Evolutionary conservation across 495 filamentous ascomycete species (phyloP).

Genomic region (Pyrenula aspistea): DNA sequence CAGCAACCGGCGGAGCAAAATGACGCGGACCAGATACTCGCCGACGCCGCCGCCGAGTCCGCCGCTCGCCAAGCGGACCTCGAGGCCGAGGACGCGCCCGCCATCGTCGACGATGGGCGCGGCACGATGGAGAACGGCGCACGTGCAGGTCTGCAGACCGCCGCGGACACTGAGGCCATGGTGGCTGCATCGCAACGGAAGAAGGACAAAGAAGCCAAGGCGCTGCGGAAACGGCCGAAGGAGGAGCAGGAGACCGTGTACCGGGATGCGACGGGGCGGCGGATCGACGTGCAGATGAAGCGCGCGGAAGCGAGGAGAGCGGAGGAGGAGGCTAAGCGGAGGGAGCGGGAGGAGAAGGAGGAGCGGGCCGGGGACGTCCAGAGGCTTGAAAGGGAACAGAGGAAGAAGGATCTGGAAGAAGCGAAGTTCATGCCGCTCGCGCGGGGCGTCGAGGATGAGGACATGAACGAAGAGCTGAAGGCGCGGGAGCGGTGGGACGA

Average conservation of each 20-base stretch:
- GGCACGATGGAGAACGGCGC: slow-evolving; percentile 72
- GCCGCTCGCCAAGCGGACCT: slow-evolving; percentile 22
- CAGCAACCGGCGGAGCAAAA: slow-evolving; percentile 39
- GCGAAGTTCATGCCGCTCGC: slow-evolving; percentile 72
- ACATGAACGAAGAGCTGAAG: slow-evolving; percentile 73
- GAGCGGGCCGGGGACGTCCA: slow-evolving; percentile 79
- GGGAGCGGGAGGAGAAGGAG: slow-evolving; percentile 48
- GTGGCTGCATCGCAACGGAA: slow-evolving; percentile 61
- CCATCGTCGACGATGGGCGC: slow-evolving; percentile 22
- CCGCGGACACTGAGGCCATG: slow-evolving; percentile 58
- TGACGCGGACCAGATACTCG: slow-evolving; percentile 74
- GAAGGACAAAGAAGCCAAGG: slow-evolving; percentile 27
- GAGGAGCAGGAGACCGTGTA: slow-evolving; percentile 68
- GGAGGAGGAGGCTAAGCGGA: slow-evolving; percentile 55
- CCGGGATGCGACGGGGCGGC: slow-evolving; percentile 81
- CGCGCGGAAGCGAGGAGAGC: slow-evolving; percentile 69
- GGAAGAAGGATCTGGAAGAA: slow-evolving; percentile 55
- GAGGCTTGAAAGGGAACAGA: slow-evolving; percentile 38
- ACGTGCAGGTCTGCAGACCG: slow-evolving; percentile 75
- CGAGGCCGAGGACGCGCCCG: slow-evolving; percentile 34
- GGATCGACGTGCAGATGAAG: slow-evolving; percentile 84
- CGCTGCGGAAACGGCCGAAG: not conserved
- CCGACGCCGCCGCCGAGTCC: slow-evolving; percentile 55
- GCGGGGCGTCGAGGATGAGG: slow-evolving; percentile 65
- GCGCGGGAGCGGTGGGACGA: slow-evolving; percentile 77